Evolutionary conservation across 768 basidiomycete species (phyloP).

Genomic region (Mycena haematopus): DNA sequence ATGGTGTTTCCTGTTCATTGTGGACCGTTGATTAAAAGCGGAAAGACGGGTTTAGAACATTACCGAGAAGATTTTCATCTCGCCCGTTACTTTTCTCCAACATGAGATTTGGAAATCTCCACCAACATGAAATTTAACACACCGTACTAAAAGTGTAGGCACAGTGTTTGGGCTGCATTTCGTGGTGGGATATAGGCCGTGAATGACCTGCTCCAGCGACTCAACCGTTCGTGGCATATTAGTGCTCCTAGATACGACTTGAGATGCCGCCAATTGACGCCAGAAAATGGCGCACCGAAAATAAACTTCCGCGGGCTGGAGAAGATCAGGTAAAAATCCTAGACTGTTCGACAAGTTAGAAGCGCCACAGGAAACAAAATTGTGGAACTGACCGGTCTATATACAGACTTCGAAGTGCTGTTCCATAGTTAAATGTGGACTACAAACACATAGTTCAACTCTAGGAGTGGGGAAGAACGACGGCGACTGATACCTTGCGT

Average conservation of each 20-base stretch:
- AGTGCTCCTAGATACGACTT: slow-evolving; percentile 56
- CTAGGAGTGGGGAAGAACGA: background rate
- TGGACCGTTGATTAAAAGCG: background rate
- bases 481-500: slow-evolving; percentile 53
- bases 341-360: slow-evolving; percentile 49
- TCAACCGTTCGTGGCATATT: slow-evolving; percentile 82
- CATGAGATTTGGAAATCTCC: slow-evolving; percentile 4
- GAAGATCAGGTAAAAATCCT: slow-evolving; percentile 63
- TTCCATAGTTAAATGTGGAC: slow-evolving; percentile 73
- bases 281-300: slow-evolving; percentile 52
- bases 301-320: slow-evolving; percentile 57
- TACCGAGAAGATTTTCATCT: slow-evolving; percentile 31
- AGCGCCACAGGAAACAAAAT: background rate
- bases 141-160: slow-evolving; percentile 67
- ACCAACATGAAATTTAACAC: slow-evolving; percentile 46
- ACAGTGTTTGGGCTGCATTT: slow-evolving; percentile 52
- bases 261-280: background rate
- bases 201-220: slow-evolving; percentile 73
- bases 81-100: slow-evolving; percentile 19
- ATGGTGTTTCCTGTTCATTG: slow-evolving; percentile 59
- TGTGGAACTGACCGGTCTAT: slow-evolving; percentile 59
- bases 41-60: background rate
- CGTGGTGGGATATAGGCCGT: slow-evolving; percentile 69
- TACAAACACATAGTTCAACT: slow-evolving; percentile 35
- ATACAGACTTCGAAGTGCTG: slow-evolving; percentile 66